These are phyloP conservation scores for Ophiostoma sp. DNA, from an alignment of 2,329 filamentous ascomycete species.

Conservation along the genomic window DNA sequence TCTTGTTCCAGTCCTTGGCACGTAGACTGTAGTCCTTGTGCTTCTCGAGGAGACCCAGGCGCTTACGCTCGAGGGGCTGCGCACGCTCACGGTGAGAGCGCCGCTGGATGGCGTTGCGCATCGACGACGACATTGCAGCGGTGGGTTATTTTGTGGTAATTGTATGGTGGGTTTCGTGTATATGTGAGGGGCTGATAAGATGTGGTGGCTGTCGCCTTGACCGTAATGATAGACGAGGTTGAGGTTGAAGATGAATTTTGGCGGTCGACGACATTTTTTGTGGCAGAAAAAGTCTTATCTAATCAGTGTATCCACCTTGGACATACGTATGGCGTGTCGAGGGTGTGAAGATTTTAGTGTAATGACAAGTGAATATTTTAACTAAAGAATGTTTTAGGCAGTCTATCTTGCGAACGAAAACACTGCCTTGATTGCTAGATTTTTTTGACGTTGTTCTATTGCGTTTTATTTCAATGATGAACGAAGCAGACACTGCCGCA, in stretches of 20 bases:
- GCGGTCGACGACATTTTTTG: constrained; percentile 13
- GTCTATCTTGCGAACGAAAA: too few relatives aligned
- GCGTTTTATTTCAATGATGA: too few relatives aligned
- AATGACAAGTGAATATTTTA: too few relatives aligned
- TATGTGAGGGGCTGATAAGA: not conserved
- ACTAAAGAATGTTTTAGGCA: too few relatives aligned
- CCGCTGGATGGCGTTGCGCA: constrained; percentile 31
- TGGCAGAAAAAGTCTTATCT: constrained; percentile 18
- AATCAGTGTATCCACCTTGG: constrained; percentile 4
- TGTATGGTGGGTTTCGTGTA: not conserved
- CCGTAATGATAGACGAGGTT: not conserved
- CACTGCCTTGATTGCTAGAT: too few relatives aligned
- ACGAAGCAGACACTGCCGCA: too few relatives aligned
- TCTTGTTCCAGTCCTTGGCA: constrained; percentile 60
- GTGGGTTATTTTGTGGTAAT: not conserved
- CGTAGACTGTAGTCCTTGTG: constrained; percentile 59
- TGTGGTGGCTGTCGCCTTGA: not conserved
- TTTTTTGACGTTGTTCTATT: too few relatives aligned
- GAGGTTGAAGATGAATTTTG: not conserved
- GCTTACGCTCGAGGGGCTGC: constrained; percentile 74
- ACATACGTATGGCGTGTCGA: not conserved
- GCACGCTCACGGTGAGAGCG: constrained; percentile 79
- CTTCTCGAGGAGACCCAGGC: constrained; percentile 91
- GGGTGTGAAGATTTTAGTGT: not conserved
- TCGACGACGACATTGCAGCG: constrained; percentile 28